Base-by-base conservation (phyloP, 2,329 filamentous ascomycete species). In the Aspergillus vadensis region DNA sequence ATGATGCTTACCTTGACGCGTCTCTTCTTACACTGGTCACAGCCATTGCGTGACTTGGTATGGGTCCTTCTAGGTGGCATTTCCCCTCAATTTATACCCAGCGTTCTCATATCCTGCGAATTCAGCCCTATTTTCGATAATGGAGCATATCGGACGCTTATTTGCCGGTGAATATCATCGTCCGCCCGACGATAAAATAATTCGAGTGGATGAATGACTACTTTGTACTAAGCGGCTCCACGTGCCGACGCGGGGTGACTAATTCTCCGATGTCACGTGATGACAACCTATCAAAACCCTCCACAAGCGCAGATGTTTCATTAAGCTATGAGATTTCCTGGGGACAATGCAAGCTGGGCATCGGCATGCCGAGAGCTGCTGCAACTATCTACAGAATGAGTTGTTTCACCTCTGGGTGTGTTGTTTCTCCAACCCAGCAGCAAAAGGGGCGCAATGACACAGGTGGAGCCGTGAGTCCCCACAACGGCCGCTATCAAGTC, bases 21-120 rank as follows among this genome's bases (percentile, higher is more conserved):
- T 57, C 77, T 65, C 55, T 70, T 71, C 65, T 79, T 79, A 64
- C 77, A 79, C 60, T 75, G 74, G 32, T 72, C 71, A 55, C 77
- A 79, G 30, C 77, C 77, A 67, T 75, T 72, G 47, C 77, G 76
- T 15, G 77, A 79, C 66, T 79, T 79, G 21, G 72, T 77, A 68
- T 79, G 77, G 25, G 76, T 67, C 62, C 75, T 73, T 55, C 77
- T 70, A 55, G 75, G 74, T 59, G 75, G 67, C 73, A 77, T 78
- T 48, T 62, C 63, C 23, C 53, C 21, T 58, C 47, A 19, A 32
- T 3, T 32, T 6, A 5, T 10, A 17, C 41, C 41, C 19, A 44
- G 12, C 12, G 4, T 5, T 23, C 10, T 43, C 21, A 44, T 44
- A 2, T 9, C 14, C 23, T 44, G 41, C 4, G 12, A 23, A 3